Conservation (phyloP, 495 filamentous ascomycete species). For the Tricharina praecox region DNA sequence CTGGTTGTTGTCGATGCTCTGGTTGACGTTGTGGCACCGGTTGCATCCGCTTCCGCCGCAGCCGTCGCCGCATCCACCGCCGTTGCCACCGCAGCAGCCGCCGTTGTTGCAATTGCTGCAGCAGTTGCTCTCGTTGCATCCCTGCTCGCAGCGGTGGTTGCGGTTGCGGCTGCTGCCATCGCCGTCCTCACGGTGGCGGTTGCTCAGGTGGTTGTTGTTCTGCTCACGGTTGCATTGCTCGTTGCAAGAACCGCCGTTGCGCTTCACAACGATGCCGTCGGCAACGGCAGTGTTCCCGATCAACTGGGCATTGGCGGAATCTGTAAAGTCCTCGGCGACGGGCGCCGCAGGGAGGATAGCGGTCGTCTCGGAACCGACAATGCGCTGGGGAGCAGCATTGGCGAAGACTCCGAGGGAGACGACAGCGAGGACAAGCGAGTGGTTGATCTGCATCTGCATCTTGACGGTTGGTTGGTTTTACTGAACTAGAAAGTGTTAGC, state of each 20-base stretch:
- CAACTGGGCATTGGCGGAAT: neutral
- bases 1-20: slow-evolving; percentile 23
- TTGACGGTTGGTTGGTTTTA: slow-evolving; percentile 6
- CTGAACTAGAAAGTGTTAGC: slow-evolving; percentile 2
- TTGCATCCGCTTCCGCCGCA: slow-evolving; percentile 10
- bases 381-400: slow-evolving; percentile 8
- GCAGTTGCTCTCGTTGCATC: neutral
- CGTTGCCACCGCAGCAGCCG: slow-evolving; percentile 7
- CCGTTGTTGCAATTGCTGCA: neutral
- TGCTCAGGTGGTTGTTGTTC: slow-evolving; percentile 13
- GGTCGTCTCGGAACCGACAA: too few species aligned
- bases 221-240: slow-evolving; percentile 16
- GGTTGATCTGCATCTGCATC: slow-evolving; percentile 23
- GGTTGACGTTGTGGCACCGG: slow-evolving; percentile 17
- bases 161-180: neutral
- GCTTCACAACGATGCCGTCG: neutral
- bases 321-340: too few species aligned
- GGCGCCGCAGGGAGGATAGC: too few species aligned
- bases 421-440: slow-evolving; percentile 19
- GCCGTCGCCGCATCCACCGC: slow-evolving; percentile 12
- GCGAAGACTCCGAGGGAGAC: slow-evolving; percentile 21
- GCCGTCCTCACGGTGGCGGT: neutral
- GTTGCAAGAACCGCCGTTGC: slow-evolving; percentile 12
- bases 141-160: neutral
- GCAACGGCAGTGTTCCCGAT: neutral